Conservation (phyloP, 2,329 filamentous ascomycete species). For the Sarocladium oryzae region DNA sequence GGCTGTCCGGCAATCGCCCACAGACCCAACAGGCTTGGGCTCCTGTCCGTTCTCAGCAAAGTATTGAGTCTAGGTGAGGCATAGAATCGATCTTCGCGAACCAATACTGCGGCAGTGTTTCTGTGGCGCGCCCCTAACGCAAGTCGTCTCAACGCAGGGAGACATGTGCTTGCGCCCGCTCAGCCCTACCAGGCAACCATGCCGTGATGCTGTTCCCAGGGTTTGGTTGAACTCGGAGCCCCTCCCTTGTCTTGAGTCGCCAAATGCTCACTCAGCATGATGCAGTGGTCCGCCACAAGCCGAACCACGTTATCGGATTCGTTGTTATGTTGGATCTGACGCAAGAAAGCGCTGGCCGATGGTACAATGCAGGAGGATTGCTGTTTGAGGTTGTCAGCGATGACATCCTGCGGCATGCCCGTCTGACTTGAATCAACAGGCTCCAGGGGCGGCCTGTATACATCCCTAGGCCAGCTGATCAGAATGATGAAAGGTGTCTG, state of each 20-base stretch:
- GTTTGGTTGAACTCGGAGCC: neutral
- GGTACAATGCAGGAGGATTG: neutral
- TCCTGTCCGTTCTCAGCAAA: too few relatives aligned
- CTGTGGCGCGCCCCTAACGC: conserved; percentile 1
- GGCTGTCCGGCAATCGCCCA: too few relatives aligned
- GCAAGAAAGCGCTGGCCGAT: neutral
- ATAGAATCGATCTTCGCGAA: neutral
- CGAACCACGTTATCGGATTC: neutral
- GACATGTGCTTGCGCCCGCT: conserved; percentile 4
- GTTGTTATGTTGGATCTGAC: neutral
- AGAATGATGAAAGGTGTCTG: too few relatives aligned
- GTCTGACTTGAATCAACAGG: neutral
- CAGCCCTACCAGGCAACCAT: conserved; percentile 7
- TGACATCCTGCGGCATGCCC: neutral
- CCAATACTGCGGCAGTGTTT: neutral
- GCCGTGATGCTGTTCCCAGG: neutral
- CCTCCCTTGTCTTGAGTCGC: too few relatives aligned
- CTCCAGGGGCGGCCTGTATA: neutral
- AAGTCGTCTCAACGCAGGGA: neutral
- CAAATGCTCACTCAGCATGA: too few relatives aligned
- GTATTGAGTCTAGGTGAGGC: too few relatives aligned
- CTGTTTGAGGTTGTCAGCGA: neutral
- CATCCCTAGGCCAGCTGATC: too few relatives aligned
- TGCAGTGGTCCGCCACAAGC: neutral
- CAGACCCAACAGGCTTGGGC: too few relatives aligned